Base-by-base conservation (phyloP, 768 basidiomycete species). In the Tulasnella sp. region DNA sequence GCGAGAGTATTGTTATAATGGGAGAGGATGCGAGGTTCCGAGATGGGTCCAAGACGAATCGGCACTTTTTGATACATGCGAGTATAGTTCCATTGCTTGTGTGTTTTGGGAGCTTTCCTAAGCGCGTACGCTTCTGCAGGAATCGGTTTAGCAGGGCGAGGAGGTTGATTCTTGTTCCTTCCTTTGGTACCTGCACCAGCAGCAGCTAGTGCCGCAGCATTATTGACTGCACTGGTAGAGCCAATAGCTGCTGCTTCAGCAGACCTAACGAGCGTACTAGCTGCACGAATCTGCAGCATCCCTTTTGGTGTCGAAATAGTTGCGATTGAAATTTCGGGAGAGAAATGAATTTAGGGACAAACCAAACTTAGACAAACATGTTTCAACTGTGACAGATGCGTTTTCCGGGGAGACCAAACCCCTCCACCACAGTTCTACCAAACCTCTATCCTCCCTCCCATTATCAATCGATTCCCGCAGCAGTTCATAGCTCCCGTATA, bases 1-100 rank as follows among this genome's bases (percentile, higher is more conserved):
- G 78, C 77, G 54, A 98, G 72, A 7, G 90, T 81, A 33, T 70
- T 67, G 65, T 84, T 63, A 70, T 95, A 96, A 70, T 96, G 89
- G 56, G 88, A 80, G 48, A 72, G 70, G 48, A 90, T 74, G 35
- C 92, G 79, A 56, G 76, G 81, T 20, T 59, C 31, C 45, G 66
- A 65, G 9, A 65, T 65, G 5, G 61, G 61, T 6, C 65, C 65
- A 27, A 67, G 48, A 39, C 62, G 61, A 57, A 67, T 64, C n/a
- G 57, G 32, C 25, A 39, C 41, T 44, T 53, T 56, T 24, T 56
- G 55, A 22, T 53, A 57, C 27, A 51, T 51, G 20, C 49, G 37
- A 41, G 49, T 10, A 22, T 51, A 51, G 49, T 53, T 37, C 42
- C 42, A 45, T 45, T 29, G 29, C 32, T 53, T 53, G 16, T 53